Conservation (phyloP, 2,329 filamentous ascomycete species). For the Hirsutella rhossiliensis region DNA sequence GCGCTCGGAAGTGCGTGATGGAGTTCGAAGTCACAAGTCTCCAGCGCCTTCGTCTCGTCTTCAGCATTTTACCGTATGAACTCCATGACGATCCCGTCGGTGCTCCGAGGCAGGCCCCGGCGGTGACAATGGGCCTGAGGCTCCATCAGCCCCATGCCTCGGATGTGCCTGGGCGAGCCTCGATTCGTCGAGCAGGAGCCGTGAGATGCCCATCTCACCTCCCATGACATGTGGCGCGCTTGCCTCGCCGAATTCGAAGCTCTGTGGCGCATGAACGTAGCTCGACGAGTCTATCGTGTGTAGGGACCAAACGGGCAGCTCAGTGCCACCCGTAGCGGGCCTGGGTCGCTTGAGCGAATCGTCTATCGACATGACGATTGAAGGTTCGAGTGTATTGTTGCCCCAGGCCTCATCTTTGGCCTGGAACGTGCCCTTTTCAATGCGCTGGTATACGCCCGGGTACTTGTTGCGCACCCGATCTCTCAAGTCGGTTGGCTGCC, state of each 20-base stretch:
- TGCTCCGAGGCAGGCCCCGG: constrained; percentile 6
- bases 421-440: constrained; percentile 41
- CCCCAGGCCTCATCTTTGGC: constrained; percentile 26
- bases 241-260: constrained; percentile 33
- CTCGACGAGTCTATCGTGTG: constrained; percentile 19
- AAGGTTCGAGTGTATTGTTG: constrained; percentile 37
- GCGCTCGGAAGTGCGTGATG: background rate
- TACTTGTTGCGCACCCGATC: constrained; percentile 55
- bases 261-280: constrained; percentile 11
- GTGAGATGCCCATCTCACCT: constrained; percentile 51
- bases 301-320: constrained; percentile 30
- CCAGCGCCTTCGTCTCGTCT: background rate
- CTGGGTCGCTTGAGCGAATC: constrained; percentile 29
- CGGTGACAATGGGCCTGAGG: constrained; percentile 12
- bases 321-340: constrained; percentile 26
- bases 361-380: constrained; percentile 35
- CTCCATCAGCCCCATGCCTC: constrained; percentile 14
- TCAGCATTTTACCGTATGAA: constrained; percentile 8
- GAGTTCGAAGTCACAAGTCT: no score
- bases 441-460: constrained; percentile 42
- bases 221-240: constrained; percentile 26
- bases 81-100: constrained; percentile 8
- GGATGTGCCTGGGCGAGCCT: constrained; percentile 14
- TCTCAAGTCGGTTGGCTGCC: constrained; percentile 51
- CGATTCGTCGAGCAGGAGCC: constrained; percentile 44